Conservation (phyloP, 495 filamentous ascomycete species). For the Aspergillus conjunctus region DNA sequence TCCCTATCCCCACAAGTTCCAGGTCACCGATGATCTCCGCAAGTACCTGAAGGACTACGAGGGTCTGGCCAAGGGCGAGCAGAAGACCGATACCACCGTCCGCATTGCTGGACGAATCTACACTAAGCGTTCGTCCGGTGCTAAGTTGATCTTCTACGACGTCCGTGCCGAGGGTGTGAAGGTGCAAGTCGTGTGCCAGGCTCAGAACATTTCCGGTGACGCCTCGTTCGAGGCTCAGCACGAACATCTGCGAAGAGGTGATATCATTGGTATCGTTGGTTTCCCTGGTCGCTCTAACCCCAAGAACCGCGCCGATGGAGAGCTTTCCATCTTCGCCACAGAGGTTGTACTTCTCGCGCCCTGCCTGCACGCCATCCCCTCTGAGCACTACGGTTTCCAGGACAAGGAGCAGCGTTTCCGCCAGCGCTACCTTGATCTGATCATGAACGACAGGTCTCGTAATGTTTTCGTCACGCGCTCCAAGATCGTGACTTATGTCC, state of each 20-base stretch:
- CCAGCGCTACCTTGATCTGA: constrained; percentile 90
- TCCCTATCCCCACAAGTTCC: constrained; percentile 98
- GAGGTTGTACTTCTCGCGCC: constrained; percentile 84
- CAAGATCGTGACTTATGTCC: constrained; percentile 83
- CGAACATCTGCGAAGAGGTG: constrained; percentile 84
- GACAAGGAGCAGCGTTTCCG: constrained; percentile 91
- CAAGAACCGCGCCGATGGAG: constrained; percentile 82
- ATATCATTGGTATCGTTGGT: constrained; percentile 86
- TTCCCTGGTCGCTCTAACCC: constrained; percentile 88
- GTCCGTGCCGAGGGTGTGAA: constrained; percentile 80
- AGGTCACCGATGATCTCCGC: constrained; percentile 74
- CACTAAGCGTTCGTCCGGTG: constrained; percentile 78
- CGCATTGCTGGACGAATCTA: constrained; percentile 83
- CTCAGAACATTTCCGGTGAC: constrained; percentile 65
- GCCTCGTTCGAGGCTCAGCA: constrained; percentile 81
- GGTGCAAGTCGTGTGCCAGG: constrained; percentile 90
- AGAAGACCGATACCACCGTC: constrained; percentile 68
- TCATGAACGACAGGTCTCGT: constrained; percentile 86
- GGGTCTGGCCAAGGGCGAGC: constrained; percentile 82
- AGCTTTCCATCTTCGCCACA: constrained; percentile 90
- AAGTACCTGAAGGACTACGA: constrained; percentile 76
- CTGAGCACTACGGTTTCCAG: constrained; percentile 90
- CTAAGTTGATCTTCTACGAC: constrained; percentile 93
- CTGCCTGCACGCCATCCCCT: constrained; percentile 90
- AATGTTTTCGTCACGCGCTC: constrained; percentile 79